A percentile compares a stretch with the other conserved stretches of the same genome.
Evolutionary conservation across 192 early-diverging fungal species (phyloP).

Genomic region (Pilaira anomala): DNA sequence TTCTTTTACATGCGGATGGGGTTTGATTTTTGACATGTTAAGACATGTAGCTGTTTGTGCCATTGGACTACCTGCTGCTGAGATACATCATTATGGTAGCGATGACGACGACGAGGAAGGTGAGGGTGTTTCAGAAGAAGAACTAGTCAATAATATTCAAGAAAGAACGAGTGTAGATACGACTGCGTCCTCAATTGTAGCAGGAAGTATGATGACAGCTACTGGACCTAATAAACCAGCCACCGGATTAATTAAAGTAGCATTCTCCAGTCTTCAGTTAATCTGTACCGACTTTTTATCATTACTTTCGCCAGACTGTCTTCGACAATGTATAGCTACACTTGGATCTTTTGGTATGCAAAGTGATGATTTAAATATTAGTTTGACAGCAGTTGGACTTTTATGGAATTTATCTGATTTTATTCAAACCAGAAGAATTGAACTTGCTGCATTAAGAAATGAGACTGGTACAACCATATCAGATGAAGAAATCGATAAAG

Average conservation of each 20-base stretch:
- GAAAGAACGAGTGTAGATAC: constrained; percentile 16
- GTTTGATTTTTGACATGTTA: constrained; percentile 87
- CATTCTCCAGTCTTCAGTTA: constrained; percentile 90
- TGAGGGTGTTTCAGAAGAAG: constrained; percentile 2
- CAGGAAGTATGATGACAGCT: constrained; percentile 1
- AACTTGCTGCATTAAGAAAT: constrained; percentile 46
- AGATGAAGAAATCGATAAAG: constrained; percentile 20
- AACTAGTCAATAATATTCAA: neutral
- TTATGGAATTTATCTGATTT: constrained; percentile 92
- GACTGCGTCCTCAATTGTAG: constrained; percentile 10
- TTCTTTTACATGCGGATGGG: constrained; percentile 80
- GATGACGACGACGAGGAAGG: constrained; percentile 13
- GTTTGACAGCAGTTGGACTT: constrained; percentile 86
- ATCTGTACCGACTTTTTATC: constrained; percentile 94
- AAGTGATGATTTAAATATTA: constrained; percentile 90
- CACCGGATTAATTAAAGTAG: constrained; percentile 63
- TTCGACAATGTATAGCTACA: constrained; percentile 80
- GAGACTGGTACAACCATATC: neutral
- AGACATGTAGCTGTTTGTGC: constrained; percentile 44
- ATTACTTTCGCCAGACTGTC: constrained; percentile 65
- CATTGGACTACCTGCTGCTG: neutral
- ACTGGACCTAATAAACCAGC: neutral
- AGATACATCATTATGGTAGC: too few relatives aligned
- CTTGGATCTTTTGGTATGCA: constrained; percentile 80
- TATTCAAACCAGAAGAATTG: constrained; percentile 66